phyloP scores from a whole-genome alignment of 139 green algal species.

The Micromonas pusilla region DNA sequence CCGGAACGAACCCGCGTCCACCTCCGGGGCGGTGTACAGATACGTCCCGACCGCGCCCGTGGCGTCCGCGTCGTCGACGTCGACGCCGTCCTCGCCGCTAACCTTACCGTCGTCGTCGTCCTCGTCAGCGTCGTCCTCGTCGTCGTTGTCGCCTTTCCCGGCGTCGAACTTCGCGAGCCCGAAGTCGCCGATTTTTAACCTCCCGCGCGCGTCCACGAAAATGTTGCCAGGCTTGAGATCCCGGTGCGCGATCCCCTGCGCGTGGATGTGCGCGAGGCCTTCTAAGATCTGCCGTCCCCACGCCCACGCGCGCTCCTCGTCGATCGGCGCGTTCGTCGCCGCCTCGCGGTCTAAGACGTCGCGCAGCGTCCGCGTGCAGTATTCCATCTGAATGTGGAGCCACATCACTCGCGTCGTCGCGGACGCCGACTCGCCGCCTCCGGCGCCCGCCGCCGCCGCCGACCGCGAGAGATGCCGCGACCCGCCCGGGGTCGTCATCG shows the following conservation, averaged over 20 bases:
- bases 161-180: conserved; percentile 64
- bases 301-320: conserved; percentile 62
- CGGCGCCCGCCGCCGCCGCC: conserved; percentile 17
- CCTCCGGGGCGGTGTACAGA: conserved; percentile 32
- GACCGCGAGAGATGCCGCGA: neutral
- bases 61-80: neutral
- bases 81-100: neutral
- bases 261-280: conserved; percentile 67
- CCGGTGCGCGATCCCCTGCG: conserved; percentile 46
- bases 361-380: conserved; percentile 69
- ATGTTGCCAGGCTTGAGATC: conserved; percentile 94
- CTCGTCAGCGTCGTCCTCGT: neutral
- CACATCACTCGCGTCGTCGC: conserved; percentile 39
- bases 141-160: neutral
- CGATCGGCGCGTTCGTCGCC: conserved; percentile 30
- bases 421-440: conserved; percentile 1
- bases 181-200: conserved; percentile 95
- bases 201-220: conserved; percentile 86
- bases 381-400: conserved; percentile 95
- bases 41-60: conserved; percentile 19
- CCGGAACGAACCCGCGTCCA: neutral
- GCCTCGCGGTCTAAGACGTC: conserved; percentile 39
- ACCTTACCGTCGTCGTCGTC: neutral
- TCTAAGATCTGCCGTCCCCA: conserved; percentile 71
- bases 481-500: neutral